Evolutionary conservation across 1,139 yeast species (phyloP).

Genomic region (Nakaseomyces bracarensis): DNA sequence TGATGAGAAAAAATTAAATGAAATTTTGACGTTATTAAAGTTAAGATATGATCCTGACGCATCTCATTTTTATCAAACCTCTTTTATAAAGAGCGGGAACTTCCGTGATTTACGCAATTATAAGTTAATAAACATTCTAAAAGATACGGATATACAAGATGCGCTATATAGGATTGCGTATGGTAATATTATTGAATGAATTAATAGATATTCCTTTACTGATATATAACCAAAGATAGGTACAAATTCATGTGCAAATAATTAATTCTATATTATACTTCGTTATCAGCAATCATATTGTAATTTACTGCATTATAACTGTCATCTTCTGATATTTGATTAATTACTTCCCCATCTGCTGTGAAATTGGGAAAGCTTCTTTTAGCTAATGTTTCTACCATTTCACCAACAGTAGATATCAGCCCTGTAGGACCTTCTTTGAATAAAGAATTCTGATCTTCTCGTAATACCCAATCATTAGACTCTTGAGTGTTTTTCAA

Average conservation of each 20-base stretch:
- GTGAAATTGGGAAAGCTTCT: conserved; percentile 10
- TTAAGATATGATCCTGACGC: conserved; percentile 36
- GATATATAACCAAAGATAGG: too few species aligned
- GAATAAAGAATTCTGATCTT: conserved; percentile 43
- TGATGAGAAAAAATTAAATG: conserved; percentile 34
- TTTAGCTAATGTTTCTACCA: conserved; percentile 30
- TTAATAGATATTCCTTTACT: too few species aligned
- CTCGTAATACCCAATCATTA: conserved; percentile 59
- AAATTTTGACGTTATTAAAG: conserved; percentile 35
- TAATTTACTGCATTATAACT: not conserved
- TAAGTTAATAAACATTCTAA: conserved; percentile 21
- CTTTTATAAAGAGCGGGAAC: conserved; percentile 28
- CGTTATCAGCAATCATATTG: not conserved
- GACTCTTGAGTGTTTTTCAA: conserved; percentile 45
- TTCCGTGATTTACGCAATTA: conserved; percentile 24
- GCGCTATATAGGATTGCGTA: conserved; percentile 30
- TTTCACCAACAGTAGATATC: conserved; percentile 53
- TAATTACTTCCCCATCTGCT: not conserved
- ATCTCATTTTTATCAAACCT: conserved; percentile 32
- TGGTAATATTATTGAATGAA: conserved; percentile 17
- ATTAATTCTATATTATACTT: not conserved
- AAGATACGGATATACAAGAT: conserved; percentile 33
- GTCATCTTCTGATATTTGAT: not conserved
- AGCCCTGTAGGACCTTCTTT: conserved; percentile 69
- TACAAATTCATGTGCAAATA: too few species aligned